These are phyloP conservation scores for Phytophthora agathidicida DNA, from an alignment of 352 stramenopile species.

Conservation along the genomic window DNA sequence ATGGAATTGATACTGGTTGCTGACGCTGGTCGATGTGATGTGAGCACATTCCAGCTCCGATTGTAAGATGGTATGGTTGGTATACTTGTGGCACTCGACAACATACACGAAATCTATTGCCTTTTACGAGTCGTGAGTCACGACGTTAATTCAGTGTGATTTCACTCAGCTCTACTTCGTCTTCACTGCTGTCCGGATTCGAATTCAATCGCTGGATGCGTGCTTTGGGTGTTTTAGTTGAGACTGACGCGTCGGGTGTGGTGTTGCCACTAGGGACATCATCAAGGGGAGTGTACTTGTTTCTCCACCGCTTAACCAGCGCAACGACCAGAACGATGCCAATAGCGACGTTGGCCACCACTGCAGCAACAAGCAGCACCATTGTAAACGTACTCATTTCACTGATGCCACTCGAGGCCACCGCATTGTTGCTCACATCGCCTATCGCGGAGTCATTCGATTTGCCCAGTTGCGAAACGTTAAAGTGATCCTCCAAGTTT, in stretches of 20 bases:
- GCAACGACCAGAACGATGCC: constrained; percentile 42
- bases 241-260: constrained; percentile 17
- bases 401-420: neutral
- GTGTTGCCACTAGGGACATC: constrained; percentile 11
- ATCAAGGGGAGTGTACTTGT: constrained; percentile 63
- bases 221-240: constrained; percentile 13
- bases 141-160: constrained; percentile 62
- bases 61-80: constrained; percentile 9
- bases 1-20: constrained; percentile 27
- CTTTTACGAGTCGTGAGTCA: constrained; percentile 1
- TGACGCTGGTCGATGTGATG: constrained; percentile 38
- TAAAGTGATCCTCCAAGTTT: constrained; percentile 58
- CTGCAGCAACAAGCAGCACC: constrained; percentile 37
- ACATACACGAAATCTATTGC: constrained; percentile 30
- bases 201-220: constrained; percentile 27
- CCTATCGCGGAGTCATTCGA: constrained; percentile 7
- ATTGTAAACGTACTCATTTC: constrained; percentile 45
- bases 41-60: constrained; percentile 43
- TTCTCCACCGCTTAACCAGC: constrained; percentile 57
- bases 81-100: neutral
- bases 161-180: constrained; percentile 56
- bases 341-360: constrained; percentile 40
- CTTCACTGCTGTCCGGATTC: constrained; percentile 27
- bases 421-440: constrained; percentile 17
- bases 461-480: constrained; percentile 32